phyloP scores from a whole-genome alignment of 2,329 filamentous ascomycete genomes.

The Aspergillus flavus region DNA sequence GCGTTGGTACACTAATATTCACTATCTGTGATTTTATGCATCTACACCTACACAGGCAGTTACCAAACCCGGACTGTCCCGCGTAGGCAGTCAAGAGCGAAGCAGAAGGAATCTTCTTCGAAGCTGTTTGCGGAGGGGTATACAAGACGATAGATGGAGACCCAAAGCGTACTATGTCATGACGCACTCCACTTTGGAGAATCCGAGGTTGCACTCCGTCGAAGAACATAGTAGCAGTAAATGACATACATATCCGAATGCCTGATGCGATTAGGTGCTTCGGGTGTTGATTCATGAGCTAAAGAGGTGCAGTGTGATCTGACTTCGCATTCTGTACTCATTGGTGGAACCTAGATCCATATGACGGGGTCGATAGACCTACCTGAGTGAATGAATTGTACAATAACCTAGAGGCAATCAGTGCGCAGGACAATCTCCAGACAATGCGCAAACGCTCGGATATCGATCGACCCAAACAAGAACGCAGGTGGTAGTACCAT shows the following conservation, averaged over 20 bases:
- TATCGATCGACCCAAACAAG: neutral
- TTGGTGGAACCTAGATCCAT: neutral
- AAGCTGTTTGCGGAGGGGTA: neutral
- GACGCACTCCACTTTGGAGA: neutral
- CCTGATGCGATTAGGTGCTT: neutral
- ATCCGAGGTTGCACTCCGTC: neutral
- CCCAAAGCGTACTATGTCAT: neutral
- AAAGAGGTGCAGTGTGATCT: neutral
- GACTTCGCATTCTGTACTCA: neutral
- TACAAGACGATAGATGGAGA: neutral
- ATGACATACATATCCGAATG: neutral
- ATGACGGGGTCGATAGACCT: neutral
- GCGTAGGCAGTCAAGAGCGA: neutral
- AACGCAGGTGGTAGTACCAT: neutral
- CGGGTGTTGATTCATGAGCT: neutral
- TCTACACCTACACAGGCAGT: constrained; percentile 1
- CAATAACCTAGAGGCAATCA: neutral
- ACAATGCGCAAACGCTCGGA: neutral
- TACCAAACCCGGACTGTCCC: constrained; percentile 1
- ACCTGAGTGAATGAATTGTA: neutral
- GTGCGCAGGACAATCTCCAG: neutral
- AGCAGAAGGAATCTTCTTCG: neutral
- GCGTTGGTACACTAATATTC: neutral
- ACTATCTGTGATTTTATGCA: constrained; percentile 7
- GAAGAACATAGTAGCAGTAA: neutral